Base-by-base conservation (phyloP, 805 yeast genomes). In the Ogataea dorogensis region DNA sequence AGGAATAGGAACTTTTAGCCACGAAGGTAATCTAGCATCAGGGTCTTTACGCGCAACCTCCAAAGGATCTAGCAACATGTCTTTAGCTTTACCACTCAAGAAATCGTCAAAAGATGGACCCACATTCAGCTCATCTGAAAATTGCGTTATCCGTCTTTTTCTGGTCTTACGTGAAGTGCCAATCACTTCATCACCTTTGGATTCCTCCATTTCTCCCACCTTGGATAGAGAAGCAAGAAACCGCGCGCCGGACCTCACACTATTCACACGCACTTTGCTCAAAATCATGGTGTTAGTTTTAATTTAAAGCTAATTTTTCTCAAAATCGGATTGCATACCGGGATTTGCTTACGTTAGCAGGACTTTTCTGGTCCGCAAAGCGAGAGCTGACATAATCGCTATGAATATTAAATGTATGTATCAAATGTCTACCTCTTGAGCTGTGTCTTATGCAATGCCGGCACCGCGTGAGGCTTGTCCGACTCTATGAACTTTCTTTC, bases 1-100 rank as follows among this genome's bases (percentile, higher is more conserved):
- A n/a, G 98, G 98, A 44, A 93, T 91, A 2, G 95, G 95, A 2
- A 89, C 95, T 59, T 86, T 88, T 36, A 93, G 70, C 99, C 99
- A 93, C 30, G 77, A 67, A 3, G 99, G 99, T 38, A 93, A 67
- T 50, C 95, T 73, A 24, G 78, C 78, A 24, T 76, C 70, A 4
- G 82, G 79, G 43, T 79, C 86, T 32, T 70, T 72, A 53, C 88
- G 69, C 0, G 88, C 87, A 17, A 71, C 70, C 46, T 79, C 87
- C 22, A 89, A 70, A 2, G 96, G 96, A 64, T 89, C 97, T 7
- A 77, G 51, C 2, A 70, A 49, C 64, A 70, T 61, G 26, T 76
- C 73, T 2, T 84, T 75, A 1, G 96, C 97, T 40, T 79, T 77
- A 4, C 96, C 96, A 39, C 72, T 69, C 15, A 93, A 65, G 52